These are phyloP conservation scores for Cladosporium sp. DNA, from an alignment of 2,329 filamentous ascomycete genomes.

Conservation along the genomic window DNA sequence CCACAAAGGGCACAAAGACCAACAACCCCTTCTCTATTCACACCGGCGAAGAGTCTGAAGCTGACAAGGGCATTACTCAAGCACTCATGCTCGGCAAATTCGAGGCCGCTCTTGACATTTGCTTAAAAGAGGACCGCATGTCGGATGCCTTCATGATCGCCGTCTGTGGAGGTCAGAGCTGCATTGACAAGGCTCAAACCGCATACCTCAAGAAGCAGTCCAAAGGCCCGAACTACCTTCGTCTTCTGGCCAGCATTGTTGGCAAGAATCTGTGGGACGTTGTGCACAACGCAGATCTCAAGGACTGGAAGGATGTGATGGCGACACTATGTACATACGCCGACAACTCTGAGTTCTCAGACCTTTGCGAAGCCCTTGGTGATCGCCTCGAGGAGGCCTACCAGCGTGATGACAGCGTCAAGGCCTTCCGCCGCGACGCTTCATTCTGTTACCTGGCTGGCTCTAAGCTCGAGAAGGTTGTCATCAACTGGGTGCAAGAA, in stretches of 20 bases:
- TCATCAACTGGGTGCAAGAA: conserved; percentile 87
- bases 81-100: conserved; percentile 88
- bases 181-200: conserved; percentile 88
- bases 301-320: conserved; percentile 96
- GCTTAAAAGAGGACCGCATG: conserved; percentile 79
- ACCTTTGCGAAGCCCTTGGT: conserved; percentile 89
- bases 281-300: conserved; percentile 88
- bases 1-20: conserved; percentile 85
- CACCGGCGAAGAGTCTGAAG: conserved; percentile 71
- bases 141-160: conserved; percentile 98
- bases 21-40: conserved; percentile 92
- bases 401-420: conserved; percentile 43
- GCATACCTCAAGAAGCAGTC: conserved; percentile 81
- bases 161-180: conserved; percentile 88
- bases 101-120: conserved; percentile 80
- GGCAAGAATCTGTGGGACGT: conserved; percentile 97
- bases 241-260: conserved; percentile 83
- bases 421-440: conserved; percentile 67
- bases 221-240: conserved; percentile 82
- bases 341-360: conserved; percentile 81
- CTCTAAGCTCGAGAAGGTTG: conserved; percentile 95
- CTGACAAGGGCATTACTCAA: conserved; percentile 81
- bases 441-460: conserved; percentile 95
- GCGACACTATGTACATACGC: conserved; percentile 93
- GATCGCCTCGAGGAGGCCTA: conserved; percentile 75